A percentile compares a stretch with the other conserved stretches of the same genome.
Evolutionary conservation across 192 early-diverging fungal genomes (phyloP).

Genomic region (Linnemannia hyalina): DNA sequence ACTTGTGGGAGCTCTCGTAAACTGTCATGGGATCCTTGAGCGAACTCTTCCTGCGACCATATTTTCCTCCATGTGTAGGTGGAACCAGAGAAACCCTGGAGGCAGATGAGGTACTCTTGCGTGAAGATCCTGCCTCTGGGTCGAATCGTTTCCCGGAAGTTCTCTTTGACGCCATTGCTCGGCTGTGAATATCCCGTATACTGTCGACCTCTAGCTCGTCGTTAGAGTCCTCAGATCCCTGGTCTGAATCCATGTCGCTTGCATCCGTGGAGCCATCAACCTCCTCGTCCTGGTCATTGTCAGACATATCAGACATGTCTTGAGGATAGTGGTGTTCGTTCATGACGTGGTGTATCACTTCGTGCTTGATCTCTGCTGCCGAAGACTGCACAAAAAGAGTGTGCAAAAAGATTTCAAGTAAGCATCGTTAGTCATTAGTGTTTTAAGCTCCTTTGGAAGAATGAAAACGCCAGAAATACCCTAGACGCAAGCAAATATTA

Average conservation of each 20-base stretch:
- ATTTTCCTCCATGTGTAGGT: conserved; percentile 40
- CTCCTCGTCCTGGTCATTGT: conserved; percentile 20
- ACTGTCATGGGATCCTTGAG: conserved; percentile 30
- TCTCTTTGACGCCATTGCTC: conserved; percentile 19
- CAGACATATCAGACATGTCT: conserved; percentile 31
- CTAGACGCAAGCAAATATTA: neutral
- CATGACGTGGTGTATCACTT: conserved; percentile 12
- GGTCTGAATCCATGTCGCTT: conserved; percentile 28
- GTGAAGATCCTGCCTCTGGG: neutral
- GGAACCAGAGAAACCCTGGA: conserved; percentile 8
- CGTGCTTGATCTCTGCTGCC: conserved; percentile 23
- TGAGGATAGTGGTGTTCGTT: conserved; percentile 27
- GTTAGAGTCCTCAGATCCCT: conserved; percentile 11
- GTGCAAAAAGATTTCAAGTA: neutral
- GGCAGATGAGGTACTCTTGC: neutral
- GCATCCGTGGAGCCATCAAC: conserved; percentile 16
- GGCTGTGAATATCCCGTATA: conserved; percentile 17
- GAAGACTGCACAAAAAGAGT: conserved; percentile 24
- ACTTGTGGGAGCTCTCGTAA: conserved; percentile 19
- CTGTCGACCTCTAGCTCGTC: conserved; percentile 11
- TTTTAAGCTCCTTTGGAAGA: neutral
- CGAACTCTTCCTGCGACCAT: conserved; percentile 50
- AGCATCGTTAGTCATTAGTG: neutral
- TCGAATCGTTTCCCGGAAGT: conserved; percentile 32
- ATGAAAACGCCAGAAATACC: neutral